Percentiles rank a stretch among this genome's conserved stretches.
phyloP scores from a whole-genome alignment of 2,329 filamentous ascomycete genomes.

The Magnaporthiopsis poae region DNA sequence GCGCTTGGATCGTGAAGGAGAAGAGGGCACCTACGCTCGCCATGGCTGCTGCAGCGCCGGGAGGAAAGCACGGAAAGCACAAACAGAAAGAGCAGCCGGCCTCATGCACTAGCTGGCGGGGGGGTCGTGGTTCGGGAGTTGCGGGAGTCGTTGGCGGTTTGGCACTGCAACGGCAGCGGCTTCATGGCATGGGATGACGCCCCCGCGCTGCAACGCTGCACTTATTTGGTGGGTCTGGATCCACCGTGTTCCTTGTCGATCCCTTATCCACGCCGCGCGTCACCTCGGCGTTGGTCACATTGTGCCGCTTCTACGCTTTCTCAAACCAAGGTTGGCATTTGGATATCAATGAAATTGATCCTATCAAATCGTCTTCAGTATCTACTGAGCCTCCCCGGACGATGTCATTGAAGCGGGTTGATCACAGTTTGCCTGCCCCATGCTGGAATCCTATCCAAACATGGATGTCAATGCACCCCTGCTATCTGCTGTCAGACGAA shows the following conservation, averaged over 20 bases:
- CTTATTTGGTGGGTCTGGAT: too few species aligned
- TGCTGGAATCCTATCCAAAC: too few species aligned
- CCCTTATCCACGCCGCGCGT: not conserved
- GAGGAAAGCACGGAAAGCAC: not conserved
- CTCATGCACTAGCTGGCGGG: not conserved
- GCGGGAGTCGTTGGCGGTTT: not conserved
- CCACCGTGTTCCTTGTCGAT: not conserved
- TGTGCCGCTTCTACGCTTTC: too few species aligned
- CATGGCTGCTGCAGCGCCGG: slow-evolving; percentile 3
- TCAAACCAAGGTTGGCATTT: too few species aligned
- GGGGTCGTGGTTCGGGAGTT: not conserved
- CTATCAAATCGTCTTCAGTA: too few species aligned
- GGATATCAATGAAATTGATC: not conserved
- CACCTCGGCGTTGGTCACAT: too few species aligned
- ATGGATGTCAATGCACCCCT: not conserved
- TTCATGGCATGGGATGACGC: not conserved
- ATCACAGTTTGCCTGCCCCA: too few species aligned
- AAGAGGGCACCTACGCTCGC: slow-evolving; percentile 10
- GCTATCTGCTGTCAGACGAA: not conserved
- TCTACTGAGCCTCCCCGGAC: not conserved
- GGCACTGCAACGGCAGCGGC: not conserved
- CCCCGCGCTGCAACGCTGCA: not conserved
- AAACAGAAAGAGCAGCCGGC: not conserved
- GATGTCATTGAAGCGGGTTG: too few species aligned
- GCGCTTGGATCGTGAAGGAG: not conserved